Conservation (phyloP, 345 rosid species). For the Anacardium occidentale region DNA sequence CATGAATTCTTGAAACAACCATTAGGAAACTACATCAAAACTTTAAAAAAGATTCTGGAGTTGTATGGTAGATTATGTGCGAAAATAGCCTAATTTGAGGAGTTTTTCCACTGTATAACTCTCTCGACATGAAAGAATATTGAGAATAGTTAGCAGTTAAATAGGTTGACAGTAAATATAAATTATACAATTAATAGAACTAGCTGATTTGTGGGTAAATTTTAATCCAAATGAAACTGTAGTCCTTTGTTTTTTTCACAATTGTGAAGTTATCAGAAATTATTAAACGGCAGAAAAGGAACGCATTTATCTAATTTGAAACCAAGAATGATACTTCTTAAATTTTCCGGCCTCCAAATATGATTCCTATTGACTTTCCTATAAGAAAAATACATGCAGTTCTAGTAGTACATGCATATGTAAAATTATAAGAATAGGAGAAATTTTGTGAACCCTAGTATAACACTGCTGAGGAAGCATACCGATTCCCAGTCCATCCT, state of each 20-base stretch:
- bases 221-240: background rate
- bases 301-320: background rate
- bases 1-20: background rate
- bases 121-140: background rate
- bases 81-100: background rate
- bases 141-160: background rate
- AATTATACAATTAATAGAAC: too few species aligned
- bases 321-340: background rate
- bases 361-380: background rate
- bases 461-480: slow-evolving; percentile 18
- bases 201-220: background rate
- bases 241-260: background rate
- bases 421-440: background rate
- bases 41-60: background rate
- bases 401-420: background rate
- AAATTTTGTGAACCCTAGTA: background rate
- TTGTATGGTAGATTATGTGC: background rate
- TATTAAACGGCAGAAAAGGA: background rate
- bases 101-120: background rate
- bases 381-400: background rate
- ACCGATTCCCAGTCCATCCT: slow-evolving; percentile 44
- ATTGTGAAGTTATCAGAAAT: too few species aligned
- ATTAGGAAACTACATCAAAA: background rate
- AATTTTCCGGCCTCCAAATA: too few species aligned
- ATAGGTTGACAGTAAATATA: background rate